A percentile compares a stretch with the other conserved stretches of the same genome.
Evolutionary conservation across 306 rosid genomes (phyloP).

Genomic region (Carpinus fangiana): DNA sequence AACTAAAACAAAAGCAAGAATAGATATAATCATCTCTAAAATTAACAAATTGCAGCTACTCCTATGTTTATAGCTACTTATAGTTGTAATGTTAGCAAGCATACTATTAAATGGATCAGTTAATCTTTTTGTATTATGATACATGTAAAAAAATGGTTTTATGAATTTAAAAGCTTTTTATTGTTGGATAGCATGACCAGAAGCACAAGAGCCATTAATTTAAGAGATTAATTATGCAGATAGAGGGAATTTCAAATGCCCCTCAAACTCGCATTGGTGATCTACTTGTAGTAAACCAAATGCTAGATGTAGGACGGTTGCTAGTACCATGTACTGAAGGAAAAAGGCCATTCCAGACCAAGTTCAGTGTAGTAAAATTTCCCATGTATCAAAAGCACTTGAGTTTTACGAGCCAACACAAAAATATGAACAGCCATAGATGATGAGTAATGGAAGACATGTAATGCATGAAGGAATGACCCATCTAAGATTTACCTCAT

Average conservation of each 20-base stretch:
- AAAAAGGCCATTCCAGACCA: not conserved
- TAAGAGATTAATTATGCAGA: not conserved
- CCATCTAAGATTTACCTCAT: not conserved
- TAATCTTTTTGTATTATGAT: not conserved
- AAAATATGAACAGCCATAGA: not conserved
- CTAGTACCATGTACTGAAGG: not conserved
- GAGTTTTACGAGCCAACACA: not conserved
- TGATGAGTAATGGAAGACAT: not conserved
- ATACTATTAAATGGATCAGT: not conserved
- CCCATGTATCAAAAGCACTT: not conserved
- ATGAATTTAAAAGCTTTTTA: not conserved
- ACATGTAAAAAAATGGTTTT: not conserved
- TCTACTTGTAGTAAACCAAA: not conserved
- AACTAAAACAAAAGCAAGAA: conserved; percentile 30
- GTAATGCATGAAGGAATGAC: not conserved
- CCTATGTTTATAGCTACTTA: not conserved
- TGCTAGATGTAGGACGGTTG: not conserved
- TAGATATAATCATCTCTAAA: not conserved
- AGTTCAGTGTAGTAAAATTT: not conserved
- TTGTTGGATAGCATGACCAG: not conserved
- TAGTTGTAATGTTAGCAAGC: not conserved
- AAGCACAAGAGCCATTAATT: not conserved
- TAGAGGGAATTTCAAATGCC: not conserved
- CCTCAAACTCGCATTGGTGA: not conserved
- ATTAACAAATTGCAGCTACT: not conserved